These are phyloP conservation scores for Hypoxylon rubiginosum DNA, from an alignment of 2,329 filamentous ascomycete species.

Conservation along the genomic window DNA sequence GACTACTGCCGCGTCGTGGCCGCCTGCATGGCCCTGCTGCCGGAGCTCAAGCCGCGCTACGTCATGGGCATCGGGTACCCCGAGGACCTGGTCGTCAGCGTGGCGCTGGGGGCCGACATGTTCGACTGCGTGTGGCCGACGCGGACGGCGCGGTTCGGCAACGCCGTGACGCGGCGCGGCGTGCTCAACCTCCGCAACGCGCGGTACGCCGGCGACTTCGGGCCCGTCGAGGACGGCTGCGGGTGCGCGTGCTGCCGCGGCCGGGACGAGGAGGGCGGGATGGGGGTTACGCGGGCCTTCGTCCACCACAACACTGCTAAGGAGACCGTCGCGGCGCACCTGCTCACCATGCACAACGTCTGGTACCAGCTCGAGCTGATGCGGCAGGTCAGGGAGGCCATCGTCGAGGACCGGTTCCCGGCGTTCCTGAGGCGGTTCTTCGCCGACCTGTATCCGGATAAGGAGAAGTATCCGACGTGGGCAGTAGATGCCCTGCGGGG, in stretches of 20 bases:
- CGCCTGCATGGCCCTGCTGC: slow-evolving; percentile 86
- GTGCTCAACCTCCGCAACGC: slow-evolving; percentile 87
- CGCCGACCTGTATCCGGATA: slow-evolving; percentile 75
- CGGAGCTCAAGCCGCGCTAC: slow-evolving; percentile 94
- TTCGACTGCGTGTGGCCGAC: slow-evolving; percentile 99
- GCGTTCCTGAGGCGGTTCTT: slow-evolving; percentile 86
- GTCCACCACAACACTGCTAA: slow-evolving; percentile 93
- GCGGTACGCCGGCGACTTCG: slow-evolving; percentile 82
- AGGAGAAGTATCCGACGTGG: slow-evolving; percentile 82
- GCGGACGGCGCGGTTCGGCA: slow-evolving; percentile 93
- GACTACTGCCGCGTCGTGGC: slow-evolving; percentile 93
- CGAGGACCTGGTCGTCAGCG: slow-evolving; percentile 92
- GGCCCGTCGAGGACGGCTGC: slow-evolving; percentile 86
- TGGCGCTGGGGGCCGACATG: slow-evolving; percentile 97
- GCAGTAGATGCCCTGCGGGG: slow-evolving; percentile 81
- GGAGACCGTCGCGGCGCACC: slow-evolving; percentile 89
- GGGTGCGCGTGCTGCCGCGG: slow-evolving; percentile 83
- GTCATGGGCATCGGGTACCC: slow-evolving; percentile 99
- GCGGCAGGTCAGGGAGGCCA: slow-evolving; percentile 78
- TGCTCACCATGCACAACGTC: slow-evolving; percentile 95
- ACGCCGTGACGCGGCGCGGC: slow-evolving; percentile 85
- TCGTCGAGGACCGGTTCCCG: slow-evolving; percentile 85
- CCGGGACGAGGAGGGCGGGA: slow-evolving; percentile 78
- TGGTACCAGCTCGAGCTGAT: slow-evolving; percentile 92
- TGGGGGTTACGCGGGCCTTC: slow-evolving; percentile 89